These are phyloP conservation scores for Clarireedia hainanense DNA, from an alignment of 2,329 filamentous ascomycete genomes.

Conservation along the genomic window DNA sequence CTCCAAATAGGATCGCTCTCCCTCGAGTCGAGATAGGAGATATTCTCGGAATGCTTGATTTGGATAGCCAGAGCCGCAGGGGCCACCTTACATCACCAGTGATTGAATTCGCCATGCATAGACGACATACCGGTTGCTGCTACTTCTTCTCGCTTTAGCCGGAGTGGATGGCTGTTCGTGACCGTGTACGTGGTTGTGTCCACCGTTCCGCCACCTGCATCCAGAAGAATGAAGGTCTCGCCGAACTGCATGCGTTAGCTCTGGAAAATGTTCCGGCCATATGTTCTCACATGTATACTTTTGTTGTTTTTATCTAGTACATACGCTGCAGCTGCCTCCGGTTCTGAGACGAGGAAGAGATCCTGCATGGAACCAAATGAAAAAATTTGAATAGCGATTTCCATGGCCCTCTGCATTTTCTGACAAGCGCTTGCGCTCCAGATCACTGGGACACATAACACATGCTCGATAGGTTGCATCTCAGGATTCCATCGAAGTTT, in stretches of 20 bases:
- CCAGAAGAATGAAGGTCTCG: slow-evolving; percentile 21
- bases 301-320: slow-evolving; percentile 5
- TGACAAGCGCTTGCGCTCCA: slow-evolving; percentile 13
- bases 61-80: slow-evolving; percentile 14
- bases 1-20: slow-evolving; percentile 10
- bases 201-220: slow-evolving; percentile 25
- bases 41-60: slow-evolving; percentile 12
- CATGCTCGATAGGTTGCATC: slow-evolving; percentile 8
- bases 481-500: neutral
- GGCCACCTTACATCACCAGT: slow-evolving; percentile 1
- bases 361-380: slow-evolving; percentile 15
- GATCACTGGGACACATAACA: slow-evolving; percentile 13
- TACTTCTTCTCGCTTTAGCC: slow-evolving; percentile 18
- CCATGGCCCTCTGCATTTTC: slow-evolving; percentile 15
- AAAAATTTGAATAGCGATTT: slow-evolving; percentile 6
- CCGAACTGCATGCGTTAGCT: slow-evolving; percentile 7
- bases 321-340: slow-evolving; percentile 9
- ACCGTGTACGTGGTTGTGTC: slow-evolving; percentile 24
- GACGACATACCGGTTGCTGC: slow-evolving; percentile 13
- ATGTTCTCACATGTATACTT: slow-evolving; percentile 2
- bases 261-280: neutral
- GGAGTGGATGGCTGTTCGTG: slow-evolving; percentile 14
- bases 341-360: slow-evolving; percentile 23
- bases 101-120: too few species aligned
- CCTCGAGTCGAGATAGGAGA: slow-evolving; percentile 5